Evolutionary conservation across 2,329 filamentous ascomycete genomes (phyloP), one percentile per base, ranked within the genome.

Genomic region (Massarina eburnea): DNA sequence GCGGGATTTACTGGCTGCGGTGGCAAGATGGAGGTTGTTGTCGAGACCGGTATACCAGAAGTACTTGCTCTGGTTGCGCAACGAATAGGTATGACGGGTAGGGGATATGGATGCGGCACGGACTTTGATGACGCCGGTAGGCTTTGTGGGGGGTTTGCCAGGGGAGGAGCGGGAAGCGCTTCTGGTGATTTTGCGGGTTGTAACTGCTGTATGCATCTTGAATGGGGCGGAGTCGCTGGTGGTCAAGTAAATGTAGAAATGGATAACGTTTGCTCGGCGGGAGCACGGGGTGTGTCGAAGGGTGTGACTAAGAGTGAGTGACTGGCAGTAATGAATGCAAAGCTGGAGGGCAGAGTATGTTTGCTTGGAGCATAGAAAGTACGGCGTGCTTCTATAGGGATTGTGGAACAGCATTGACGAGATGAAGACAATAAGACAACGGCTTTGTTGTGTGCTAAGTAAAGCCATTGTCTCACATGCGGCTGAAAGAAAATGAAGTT

Each of bases 41-140:
- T 48, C 46, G 32, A 30, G 14, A 15, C 32, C 30, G 22, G 18
- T 43, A 40, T 51, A 55, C 41, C 39, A 46, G 41, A 57, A 54
- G 47, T 41, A 46, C 12, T 41, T 32, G 19, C 45, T 22, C 15
- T 19, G 19, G 14, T 38, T 46, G 19, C 41, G 38, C 32, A 45
- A 34, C 10, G n/a, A 20, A 34, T 18, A 36, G 8, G 18, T 20
- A n/a, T 12, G 34, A 3, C 17, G 34, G 34, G 34, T 15, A n/a
- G 17, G 18, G 12, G 10, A 3, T 19, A 20, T 8, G 27, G 27
- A 30, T 8, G 12, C 10, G 24, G 7, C 10, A 30, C 17, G 30
- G 43, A 30, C 38, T 17, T 52, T 52, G 33, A 19, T 21, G 24
- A 52, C 22, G 34, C 45, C 43, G 2, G 32, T 39, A 9, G 48